Evolutionary conservation across 495 filamentous ascomycete genomes (phyloP).

Genomic region (Penicillium antarcticum): DNA sequence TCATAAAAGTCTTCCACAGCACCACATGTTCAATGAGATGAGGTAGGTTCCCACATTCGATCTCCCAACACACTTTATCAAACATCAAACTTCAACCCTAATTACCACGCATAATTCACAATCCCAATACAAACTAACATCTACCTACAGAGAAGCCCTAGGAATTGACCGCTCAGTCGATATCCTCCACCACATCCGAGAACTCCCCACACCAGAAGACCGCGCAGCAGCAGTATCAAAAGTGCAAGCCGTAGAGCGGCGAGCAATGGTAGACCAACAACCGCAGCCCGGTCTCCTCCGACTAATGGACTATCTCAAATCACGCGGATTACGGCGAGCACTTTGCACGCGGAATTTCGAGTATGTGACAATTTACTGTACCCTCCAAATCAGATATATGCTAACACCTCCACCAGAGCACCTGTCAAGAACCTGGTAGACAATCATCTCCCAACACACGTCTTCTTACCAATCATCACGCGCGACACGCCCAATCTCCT

Average conservation of each 20-base stretch:
- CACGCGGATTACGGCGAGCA: slow-evolving; percentile 61
- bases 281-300: slow-evolving; percentile 72
- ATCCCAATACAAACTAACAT: background rate
- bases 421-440: slow-evolving; percentile 68
- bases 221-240: slow-evolving; percentile 64
- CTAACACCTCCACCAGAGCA: slow-evolving; percentile 33
- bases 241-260: slow-evolving; percentile 75
- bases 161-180: slow-evolving; percentile 67
- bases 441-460: slow-evolving; percentile 63
- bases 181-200: slow-evolving; percentile 84
- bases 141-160: slow-evolving; percentile 46
- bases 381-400: background rate
- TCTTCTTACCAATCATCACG: slow-evolving; percentile 82
- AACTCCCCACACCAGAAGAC: slow-evolving; percentile 56
- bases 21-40: slow-evolving; percentile 92
- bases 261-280: slow-evolving; percentile 72
- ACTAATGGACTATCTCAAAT: slow-evolving; percentile 79
- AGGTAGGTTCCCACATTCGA: slow-evolving; percentile 46
- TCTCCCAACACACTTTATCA: background rate
- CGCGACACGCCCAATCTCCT: slow-evolving; percentile 63
- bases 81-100: too few relatives aligned
- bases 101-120: too few relatives aligned
- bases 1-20: slow-evolving; percentile 70
- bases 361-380: slow-evolving; percentile 24
- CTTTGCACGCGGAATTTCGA: slow-evolving; percentile 97